Evolutionary conservation across 805 yeast species (phyloP), one percentile per base, ranked within the genome.

Genomic region (Vanderwaltozyma tropicalis): DNA sequence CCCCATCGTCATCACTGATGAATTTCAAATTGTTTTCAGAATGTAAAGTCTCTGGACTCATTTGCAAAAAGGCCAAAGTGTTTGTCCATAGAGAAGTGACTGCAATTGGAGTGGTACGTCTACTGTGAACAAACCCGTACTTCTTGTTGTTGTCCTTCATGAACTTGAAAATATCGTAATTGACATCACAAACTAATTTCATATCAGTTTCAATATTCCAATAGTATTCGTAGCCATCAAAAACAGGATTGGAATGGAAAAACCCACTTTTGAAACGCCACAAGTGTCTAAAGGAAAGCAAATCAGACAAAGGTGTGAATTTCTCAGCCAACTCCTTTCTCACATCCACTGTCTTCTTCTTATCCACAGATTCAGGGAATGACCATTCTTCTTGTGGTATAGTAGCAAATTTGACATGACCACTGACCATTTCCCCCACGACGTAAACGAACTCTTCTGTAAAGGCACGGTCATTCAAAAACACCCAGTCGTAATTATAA

Each of bases 401-500:
- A 22, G 16, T 44, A 18, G 71, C 78, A 46, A 74, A 76, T 43
- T 59, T 64, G 27, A 64, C 56, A 22, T 64, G 57, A 0, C 76
- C 61, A 20, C 55, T 64, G 1, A 75, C 71, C 9, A 58, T 52
- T 11, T 54, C 52, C 27, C 44, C 37, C 31, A 81, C 62, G 16
- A 53, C 53, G 9, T 55, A 46, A 50, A 65, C 79, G 63, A 84
- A 84, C 20, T 55, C 54, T 0, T 72, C 69, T 1, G 72, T 59
- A 52, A 84, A 84, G 7, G 75, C 75, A 39, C 62, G 63, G 49
- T 84, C 89, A 51, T 82, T 84, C 21, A 84, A 51, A 41, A 84
- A 80, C 1, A 83, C 83, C 65, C 84, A 84, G 0, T 94, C 92
- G 52, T 84, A 84, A 37, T 71, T 69, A 57, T 76, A 84, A 49